phyloP scores from a whole-genome alignment of 164 flowering plant genomes.

The Nymphaea thermarum region DNA sequence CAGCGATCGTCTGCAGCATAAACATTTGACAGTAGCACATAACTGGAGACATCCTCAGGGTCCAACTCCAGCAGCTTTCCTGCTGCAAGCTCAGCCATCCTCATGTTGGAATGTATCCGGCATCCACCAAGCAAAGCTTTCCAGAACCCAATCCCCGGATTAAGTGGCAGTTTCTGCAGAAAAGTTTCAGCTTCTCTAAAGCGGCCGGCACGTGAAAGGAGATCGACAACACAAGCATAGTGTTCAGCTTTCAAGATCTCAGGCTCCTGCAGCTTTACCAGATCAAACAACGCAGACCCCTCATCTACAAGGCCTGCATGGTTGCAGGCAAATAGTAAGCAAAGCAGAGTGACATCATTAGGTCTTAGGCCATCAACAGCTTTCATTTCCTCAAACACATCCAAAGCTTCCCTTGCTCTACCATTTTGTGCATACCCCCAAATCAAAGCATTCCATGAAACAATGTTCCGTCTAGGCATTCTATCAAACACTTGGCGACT shows the following conservation, averaged over 20 bases:
- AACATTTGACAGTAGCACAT: conserved; percentile 39
- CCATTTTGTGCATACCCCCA: conserved; percentile 84
- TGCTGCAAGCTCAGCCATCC: conserved; percentile 50
- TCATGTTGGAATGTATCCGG: conserved; percentile 50
- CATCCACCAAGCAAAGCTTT: conserved; percentile 76
- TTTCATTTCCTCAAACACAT: conserved; percentile 27
- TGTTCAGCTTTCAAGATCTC: conserved; percentile 44
- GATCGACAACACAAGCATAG: conserved; percentile 74
- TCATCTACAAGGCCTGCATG: conserved; percentile 60
- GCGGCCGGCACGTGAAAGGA: conserved; percentile 56
- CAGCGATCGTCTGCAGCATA: conserved; percentile 65
- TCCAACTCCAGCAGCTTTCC: conserved; percentile 33
- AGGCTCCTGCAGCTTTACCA: conserved; percentile 25
- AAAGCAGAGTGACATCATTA: conserved; percentile 55
- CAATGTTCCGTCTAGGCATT: conserved; percentile 34
- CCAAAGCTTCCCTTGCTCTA: conserved; percentile 46
- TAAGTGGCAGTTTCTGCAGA: conserved; percentile 24
- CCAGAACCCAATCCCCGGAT: conserved; percentile 87
- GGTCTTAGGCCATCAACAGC: conserved; percentile 22
- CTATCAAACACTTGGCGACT: conserved; percentile 38
- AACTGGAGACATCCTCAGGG: conserved; percentile 64
- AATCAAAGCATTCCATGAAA: conserved; percentile 80
- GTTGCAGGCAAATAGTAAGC: conserved; percentile 61
- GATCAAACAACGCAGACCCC: conserved; percentile 40
- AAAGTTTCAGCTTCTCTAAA: conserved; percentile 38